A percentile compares a stretch with the other conserved stretches of the same genome.
Evolutionary conservation across 257 asterid genomes (phyloP).

Genomic region (Solanum phureja): DNA sequence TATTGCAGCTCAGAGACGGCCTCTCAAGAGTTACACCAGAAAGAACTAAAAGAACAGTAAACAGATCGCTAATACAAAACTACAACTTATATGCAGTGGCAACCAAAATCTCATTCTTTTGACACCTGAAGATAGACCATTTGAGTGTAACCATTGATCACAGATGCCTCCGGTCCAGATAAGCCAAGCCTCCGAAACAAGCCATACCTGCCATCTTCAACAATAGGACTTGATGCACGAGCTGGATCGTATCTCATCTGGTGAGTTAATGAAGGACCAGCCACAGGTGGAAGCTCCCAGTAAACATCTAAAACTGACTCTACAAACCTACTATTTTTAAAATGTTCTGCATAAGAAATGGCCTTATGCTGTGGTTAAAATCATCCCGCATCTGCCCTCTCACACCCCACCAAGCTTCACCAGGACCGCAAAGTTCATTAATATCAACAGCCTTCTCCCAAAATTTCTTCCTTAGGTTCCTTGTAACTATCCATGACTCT

Average conservation of each 20-base stretch:
- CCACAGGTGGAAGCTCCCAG: constrained; percentile 96
- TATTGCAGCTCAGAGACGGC: background rate
- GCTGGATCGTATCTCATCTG: constrained; percentile 95
- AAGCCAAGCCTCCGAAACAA: constrained; percentile 65
- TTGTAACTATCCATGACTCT: too few species aligned
- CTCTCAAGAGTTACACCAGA: background rate
- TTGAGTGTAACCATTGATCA: constrained; percentile 90
- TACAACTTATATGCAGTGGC: background rate
- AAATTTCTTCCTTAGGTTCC: constrained; percentile 38
- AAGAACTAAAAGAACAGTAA: background rate
- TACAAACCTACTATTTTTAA: constrained; percentile 71
- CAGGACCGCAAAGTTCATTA: constrained; percentile 82
- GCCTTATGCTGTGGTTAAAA: constrained; percentile 77
- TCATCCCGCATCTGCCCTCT: constrained; percentile 81
- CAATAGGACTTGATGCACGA: constrained; percentile 55
- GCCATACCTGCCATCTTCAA: constrained; percentile 79
- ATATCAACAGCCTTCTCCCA: constrained; percentile 85
- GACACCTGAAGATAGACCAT: constrained; percentile 86
- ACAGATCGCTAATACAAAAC: background rate
- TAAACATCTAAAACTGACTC: constrained; percentile 79
- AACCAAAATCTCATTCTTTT: constrained; percentile 13
- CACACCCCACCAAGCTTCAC: constrained; percentile 99
- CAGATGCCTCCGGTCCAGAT: constrained; percentile 46
- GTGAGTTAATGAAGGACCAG: constrained; percentile 94
- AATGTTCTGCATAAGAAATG: constrained; percentile 50